Percentiles rank a stretch among this genome's conserved stretches.
Evolutionary conservation across 768 basidiomycete species (phyloP).

Genomic region (Sarcodon sp.): DNA sequence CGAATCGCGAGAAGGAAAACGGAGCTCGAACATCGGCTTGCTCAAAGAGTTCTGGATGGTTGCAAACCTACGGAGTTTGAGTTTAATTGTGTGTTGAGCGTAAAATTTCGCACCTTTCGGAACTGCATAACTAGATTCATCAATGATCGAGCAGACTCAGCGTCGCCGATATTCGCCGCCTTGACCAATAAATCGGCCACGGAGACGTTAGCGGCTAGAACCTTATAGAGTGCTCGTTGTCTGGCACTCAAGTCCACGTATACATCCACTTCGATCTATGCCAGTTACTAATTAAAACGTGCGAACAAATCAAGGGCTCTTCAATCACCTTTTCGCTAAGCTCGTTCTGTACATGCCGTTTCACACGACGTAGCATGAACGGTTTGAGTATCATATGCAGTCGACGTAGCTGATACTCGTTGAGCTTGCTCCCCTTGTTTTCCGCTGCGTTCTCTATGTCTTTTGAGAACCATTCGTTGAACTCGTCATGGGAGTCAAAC

Average conservation of each 20-base stretch:
- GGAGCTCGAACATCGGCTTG: conserved; percentile 92
- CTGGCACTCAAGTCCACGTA: conserved; percentile 90
- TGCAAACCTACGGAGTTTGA: conserved; percentile 62
- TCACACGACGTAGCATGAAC: conserved; percentile 96
- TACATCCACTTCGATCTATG: conserved; percentile 89
- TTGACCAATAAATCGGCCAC: conserved; percentile 90
- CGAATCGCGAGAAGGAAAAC: conserved; percentile 79
- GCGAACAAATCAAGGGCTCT: not conserved
- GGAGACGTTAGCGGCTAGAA: conserved; percentile 84
- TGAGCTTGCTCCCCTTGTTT: conserved; percentile 83
- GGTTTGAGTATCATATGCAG: conserved; percentile 99
- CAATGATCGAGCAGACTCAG: conserved; percentile 81
- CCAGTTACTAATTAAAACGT: not conserved
- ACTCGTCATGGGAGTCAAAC: conserved; percentile 98
- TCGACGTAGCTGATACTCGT: conserved; percentile 89
- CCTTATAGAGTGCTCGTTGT: conserved; percentile 83
- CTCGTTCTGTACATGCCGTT: conserved; percentile 98
- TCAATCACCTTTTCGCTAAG: conserved; percentile 84
- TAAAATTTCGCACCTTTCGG: conserved; percentile 53
- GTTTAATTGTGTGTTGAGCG: not conserved
- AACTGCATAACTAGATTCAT: conserved; percentile 99
- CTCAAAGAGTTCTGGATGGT: conserved; percentile 96
- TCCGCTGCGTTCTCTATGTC: conserved; percentile 95
- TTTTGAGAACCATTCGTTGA: conserved; percentile 99
- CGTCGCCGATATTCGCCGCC: conserved; percentile 84